Evolutionary conservation across 306 rosid species (phyloP), one percentile per base, ranked within the genome.

Genomic region (Nissolia schottii): DNA sequence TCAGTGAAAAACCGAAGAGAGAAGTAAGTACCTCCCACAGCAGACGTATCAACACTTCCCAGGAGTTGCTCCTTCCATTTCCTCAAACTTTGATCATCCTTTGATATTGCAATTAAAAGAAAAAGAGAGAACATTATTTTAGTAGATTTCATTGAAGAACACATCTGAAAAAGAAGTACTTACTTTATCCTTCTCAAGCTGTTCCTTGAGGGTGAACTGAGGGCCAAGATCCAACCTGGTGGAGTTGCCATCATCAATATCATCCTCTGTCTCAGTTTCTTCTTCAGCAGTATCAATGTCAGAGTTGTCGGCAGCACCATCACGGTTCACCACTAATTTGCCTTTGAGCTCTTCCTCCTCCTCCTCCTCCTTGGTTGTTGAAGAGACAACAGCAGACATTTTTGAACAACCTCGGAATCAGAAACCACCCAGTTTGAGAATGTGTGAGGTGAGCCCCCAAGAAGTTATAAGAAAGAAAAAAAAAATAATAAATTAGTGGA

Each of bases 11-110:
- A 19, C 15, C 34, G 4, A 19, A 40, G 48, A 55, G 22, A 45
- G 19, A 27, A 0, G 18, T 71, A 64, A 49, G 16, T 49, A 49
- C 98, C 98, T 85, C 95, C 96, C 77, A 86, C 88, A 54, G 85
- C 66, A 54, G 90, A 82, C 43, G 88, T 73, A 82, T 92, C 98
- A 69, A 92, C 87, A 80, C 84, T 70, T 31, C 95, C 98, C 67
- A 92, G 88, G 77, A 90, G 92, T 66, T 88, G 95, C 18, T 88
- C 95, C 78, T 92, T 92, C 98, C 98, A 92, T 81, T 83, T 90
- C 79, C 96, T 88, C 82, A 92, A 79, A 73, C 98, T 92, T 63
- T 88, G 89, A 75, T 90, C 98, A 74, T 92, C 96, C 98, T 92
- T 38, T 2, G 19, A 73, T n/a, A n/a, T n/a, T n/a, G n/a, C n/a